A percentile compares a stretch with the other conserved stretches of the same genome.
Conservation (phyloP, 805 yeast genomes). For the Lachancea fermentati region DNA sequence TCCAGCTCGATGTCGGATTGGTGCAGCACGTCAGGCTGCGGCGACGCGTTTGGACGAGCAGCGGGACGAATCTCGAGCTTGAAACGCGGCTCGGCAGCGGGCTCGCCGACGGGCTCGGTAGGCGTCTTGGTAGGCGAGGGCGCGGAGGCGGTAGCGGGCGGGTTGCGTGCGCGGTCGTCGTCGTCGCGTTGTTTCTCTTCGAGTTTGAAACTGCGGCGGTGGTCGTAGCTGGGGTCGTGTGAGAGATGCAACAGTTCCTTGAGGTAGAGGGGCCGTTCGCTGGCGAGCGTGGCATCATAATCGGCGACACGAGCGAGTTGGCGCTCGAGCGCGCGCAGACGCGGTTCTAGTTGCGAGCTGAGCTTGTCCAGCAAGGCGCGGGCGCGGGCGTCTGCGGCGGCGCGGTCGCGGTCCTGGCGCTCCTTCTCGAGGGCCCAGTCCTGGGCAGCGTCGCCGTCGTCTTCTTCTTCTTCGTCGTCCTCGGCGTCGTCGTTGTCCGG, state of each 20-base stretch:
- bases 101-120: neutral
- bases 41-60: slow-evolving; percentile 15
- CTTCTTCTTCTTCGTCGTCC: slow-evolving; percentile 16
- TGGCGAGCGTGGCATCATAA: slow-evolving; percentile 15
- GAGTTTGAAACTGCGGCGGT: slow-evolving; percentile 21
- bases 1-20: slow-evolving; percentile 12
- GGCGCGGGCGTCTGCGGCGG: slow-evolving; percentile 16
- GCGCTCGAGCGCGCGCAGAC: slow-evolving; percentile 12
- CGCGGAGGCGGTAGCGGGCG: neutral
- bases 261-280: slow-evolving; percentile 16
- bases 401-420: slow-evolving; percentile 10
- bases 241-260: slow-evolving; percentile 23
- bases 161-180: slow-evolving; percentile 5
- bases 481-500: slow-evolving; percentile 13
- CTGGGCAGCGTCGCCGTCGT: slow-evolving; percentile 12
- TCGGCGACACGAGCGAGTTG: slow-evolving; percentile 12
- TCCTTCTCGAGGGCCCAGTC: slow-evolving; percentile 16
- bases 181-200: slow-evolving; percentile 16
- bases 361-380: slow-evolving; percentile 14
- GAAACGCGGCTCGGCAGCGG: slow-evolving; percentile 15
- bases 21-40: slow-evolving; percentile 1
- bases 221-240: slow-evolving; percentile 25
- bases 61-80: slow-evolving; percentile 24
- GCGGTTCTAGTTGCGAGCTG: slow-evolving; percentile 18
- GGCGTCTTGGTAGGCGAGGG: slow-evolving; percentile 2